These are phyloP conservation scores for Zopfochytrium polystomum DNA, from an alignment of 371 early-diverging fungal genomes.

Conservation along the genomic window DNA sequence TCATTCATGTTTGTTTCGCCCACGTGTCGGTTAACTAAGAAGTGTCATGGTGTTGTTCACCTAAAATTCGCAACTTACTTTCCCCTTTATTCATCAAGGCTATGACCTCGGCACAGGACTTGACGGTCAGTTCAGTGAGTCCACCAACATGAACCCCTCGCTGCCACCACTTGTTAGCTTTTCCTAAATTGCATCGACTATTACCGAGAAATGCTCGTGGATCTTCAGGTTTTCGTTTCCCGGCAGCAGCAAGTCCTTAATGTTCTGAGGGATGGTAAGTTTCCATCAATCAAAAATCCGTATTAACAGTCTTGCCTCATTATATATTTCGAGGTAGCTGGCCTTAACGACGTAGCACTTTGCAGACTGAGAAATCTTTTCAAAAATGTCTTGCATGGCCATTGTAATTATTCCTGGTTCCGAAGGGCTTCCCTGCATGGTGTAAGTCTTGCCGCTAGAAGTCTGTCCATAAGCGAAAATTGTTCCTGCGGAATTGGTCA, in stretches of 20 bases:
- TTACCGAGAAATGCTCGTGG: slow-evolving; percentile 38
- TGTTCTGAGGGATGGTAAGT: slow-evolving; percentile 33
- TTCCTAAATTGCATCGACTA: not conserved
- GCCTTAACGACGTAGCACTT: slow-evolving; percentile 45
- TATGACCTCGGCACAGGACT: slow-evolving; percentile 21
- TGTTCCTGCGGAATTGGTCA: slow-evolving; percentile 48
- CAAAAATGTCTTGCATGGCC: slow-evolving; percentile 56
- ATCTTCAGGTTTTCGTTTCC: slow-evolving; percentile 43
- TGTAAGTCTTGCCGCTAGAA: slow-evolving; percentile 90
- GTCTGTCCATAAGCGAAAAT: slow-evolving; percentile 98
- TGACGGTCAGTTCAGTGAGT: slow-evolving; percentile 30
- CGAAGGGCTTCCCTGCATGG: slow-evolving; percentile 53
- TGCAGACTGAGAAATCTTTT: slow-evolving; percentile 7
- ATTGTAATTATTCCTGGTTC: slow-evolving; percentile 60
- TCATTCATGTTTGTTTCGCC: slow-evolving; percentile 60
- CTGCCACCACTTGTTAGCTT: slow-evolving; percentile 6
- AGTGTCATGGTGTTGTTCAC: not conserved
- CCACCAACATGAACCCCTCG: slow-evolving; percentile 31
- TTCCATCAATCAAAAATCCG: slow-evolving; percentile 16
- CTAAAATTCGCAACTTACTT: slow-evolving; percentile 13
- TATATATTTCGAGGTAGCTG: slow-evolving; percentile 64
- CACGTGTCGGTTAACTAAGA: slow-evolving; percentile 44
- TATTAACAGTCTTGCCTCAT: slow-evolving; percentile 45
- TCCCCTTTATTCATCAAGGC: slow-evolving; percentile 32
- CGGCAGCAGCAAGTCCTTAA: slow-evolving; percentile 36